These are phyloP conservation scores for Hymenoscyphus linearis DNA, from an alignment of 2,329 filamentous ascomycete species.

Conservation along the genomic window DNA sequence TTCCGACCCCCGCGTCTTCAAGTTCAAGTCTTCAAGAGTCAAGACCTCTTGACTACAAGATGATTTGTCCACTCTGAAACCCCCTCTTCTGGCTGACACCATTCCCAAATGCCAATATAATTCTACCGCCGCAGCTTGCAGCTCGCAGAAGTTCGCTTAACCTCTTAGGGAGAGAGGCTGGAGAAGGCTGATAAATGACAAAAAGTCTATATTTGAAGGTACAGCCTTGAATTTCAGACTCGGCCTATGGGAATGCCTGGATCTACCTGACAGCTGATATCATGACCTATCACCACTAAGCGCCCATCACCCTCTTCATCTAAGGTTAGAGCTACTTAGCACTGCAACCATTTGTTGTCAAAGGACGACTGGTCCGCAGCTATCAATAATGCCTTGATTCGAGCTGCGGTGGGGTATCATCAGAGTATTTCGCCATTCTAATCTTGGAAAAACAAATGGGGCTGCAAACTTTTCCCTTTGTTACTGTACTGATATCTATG, in stretches of 20 bases:
- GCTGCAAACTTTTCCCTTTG: too few species aligned
- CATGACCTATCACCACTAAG: constrained; percentile 18
- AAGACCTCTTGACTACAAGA: constrained; percentile 1
- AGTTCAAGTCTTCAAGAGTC: background rate
- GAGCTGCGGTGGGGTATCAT: too few species aligned
- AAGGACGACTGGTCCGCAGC: too few species aligned
- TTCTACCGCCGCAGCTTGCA: background rate
- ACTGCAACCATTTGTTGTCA: background rate
- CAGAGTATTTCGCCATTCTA: too few species aligned
- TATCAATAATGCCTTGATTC: too few species aligned
- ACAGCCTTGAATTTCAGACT: background rate
- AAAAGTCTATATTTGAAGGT: background rate
- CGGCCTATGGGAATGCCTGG: constrained; percentile 11
- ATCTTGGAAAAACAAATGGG: background rate
- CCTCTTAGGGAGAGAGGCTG: background rate
- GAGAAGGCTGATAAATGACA: background rate
- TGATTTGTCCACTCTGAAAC: constrained; percentile 3
- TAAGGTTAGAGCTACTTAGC: constrained; percentile 1
- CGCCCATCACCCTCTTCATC: constrained; percentile 21
- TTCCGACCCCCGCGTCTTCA: constrained; percentile 14
- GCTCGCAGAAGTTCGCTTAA: background rate
- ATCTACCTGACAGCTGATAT: constrained; percentile 7
- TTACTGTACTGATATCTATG: too few species aligned
- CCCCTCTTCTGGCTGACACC: background rate
- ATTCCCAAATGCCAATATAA: background rate